phyloP scores from a whole-genome alignment of 371 early-diverging fungal genomes.

The Coemansia sp. region DNA sequence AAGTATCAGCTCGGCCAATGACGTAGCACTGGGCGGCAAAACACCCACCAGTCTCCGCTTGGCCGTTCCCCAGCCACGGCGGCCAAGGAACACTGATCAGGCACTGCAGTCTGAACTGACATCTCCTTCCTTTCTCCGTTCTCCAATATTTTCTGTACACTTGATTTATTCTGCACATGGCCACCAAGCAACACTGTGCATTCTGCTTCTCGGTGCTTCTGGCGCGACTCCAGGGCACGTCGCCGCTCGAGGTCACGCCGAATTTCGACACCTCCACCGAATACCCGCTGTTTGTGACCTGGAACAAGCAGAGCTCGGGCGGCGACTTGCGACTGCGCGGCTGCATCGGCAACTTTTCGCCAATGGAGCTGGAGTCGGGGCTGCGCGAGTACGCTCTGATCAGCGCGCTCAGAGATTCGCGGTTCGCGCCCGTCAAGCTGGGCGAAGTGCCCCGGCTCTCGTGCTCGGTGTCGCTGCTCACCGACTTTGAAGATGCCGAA shows the following conservation, averaged over 20 bases:
- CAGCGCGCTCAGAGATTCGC: conserved; percentile 78
- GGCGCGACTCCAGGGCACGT: conserved; percentile 52
- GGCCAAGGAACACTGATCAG: neutral
- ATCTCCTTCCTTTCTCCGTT: neutral
- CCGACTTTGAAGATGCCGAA: conserved; percentile 75
- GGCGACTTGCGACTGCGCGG: conserved; percentile 71
- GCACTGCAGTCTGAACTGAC: too few species aligned
- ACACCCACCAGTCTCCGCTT: neutral
- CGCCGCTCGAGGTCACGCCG: neutral
- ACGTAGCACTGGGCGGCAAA: neutral
- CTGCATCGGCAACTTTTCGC: conserved; percentile 90
- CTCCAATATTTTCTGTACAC: neutral
- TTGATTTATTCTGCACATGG: conserved; percentile 15
- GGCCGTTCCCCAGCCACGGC: neutral
- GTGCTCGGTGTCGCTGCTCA: conserved; percentile 83
- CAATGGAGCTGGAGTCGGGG: conserved; percentile 70
- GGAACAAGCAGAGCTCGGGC: conserved; percentile 57
- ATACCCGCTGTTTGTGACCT: conserved; percentile 84
- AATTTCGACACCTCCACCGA: conserved; percentile 20
- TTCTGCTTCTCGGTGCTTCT: conserved; percentile 76
- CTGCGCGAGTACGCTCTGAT: conserved; percentile 82
- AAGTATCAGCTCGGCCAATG: too few species aligned
- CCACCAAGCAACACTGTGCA: conserved; percentile 63
- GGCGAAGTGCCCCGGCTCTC: conserved; percentile 65
- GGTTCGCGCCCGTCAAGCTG: conserved; percentile 76